Evolutionary conservation across 331 rosid genomes (phyloP), one percentile per base, ranked within the genome.

Genomic region (Rhamnella rubrinervis): DNA sequence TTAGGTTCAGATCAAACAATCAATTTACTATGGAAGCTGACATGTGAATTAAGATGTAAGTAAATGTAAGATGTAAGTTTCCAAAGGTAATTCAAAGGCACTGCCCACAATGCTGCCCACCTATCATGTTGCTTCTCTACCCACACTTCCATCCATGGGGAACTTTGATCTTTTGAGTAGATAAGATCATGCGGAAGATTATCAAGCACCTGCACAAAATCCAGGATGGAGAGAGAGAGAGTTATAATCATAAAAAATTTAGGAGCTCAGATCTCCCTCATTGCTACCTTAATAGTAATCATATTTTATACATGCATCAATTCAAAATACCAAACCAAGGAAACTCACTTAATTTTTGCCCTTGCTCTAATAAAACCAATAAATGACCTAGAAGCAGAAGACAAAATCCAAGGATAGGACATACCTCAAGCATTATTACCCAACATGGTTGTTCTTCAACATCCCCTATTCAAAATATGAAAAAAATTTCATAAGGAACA

Each of bases 341-440:
- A 68, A 55, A 68, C 1, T 16, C 1, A 6, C 5, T 65, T 59
- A 59, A 6, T 1, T 50, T 65, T 31, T 67, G 11, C 46, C n/a
- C 57, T 64, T 73, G 57, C 40, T 62, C 67, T 23, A 68, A 8
- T 46, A 38, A 55, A n/a, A 55, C 73, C 28, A 66, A 35, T 55
- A 18, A 47, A 23, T 26, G 53, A 71, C 51, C 31, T 10, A n/a
- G 57, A 67, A 16, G 40, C 65, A 71, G 63, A 37, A 41, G 19
- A 68, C 65, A 70, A 67, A 67, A 63, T 67, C 59, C 63, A 85
- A 69, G 66, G 61, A 49, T 50, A 77, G 67, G 59, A 66, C 75
- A 76, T 67, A 93, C 98, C 96, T 93, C 98, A 23, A 93, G 97
- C 98, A 93, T 93, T 75, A 93, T 85, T n/a, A 93, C 98, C 98